Conservation (phyloP, 192 early-diverging fungal species). For the Backusella liffmaniae region DNA sequence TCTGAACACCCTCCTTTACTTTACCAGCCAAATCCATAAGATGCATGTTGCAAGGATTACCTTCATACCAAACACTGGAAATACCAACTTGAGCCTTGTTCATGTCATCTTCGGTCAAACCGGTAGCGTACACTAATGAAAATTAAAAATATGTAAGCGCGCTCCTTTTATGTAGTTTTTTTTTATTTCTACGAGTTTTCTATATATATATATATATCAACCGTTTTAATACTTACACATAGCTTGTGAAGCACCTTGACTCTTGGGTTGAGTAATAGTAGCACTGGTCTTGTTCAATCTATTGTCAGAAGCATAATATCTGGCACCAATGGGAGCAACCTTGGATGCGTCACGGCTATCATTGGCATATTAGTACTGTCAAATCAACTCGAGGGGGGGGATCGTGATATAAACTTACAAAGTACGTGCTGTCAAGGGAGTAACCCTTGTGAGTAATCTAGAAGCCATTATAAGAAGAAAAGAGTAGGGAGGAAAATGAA, state of each 20-base stretch:
- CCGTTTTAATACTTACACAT: conserved; percentile 68
- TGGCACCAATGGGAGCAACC: conserved; percentile 10
- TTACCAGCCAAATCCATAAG: conserved; percentile 80
- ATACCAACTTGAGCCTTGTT: conserved; percentile 94
- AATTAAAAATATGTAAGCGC: not conserved
- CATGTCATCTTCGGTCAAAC: conserved; percentile 81
- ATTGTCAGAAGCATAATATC: conserved; percentile 33
- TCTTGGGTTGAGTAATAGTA: conserved; percentile 90
- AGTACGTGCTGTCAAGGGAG: conserved; percentile 10
- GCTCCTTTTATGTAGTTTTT: not conserved
- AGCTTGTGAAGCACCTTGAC: conserved; percentile 95
- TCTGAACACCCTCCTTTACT: conserved; percentile 92
- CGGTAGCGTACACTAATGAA: conserved; percentile 85
- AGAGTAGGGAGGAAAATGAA: conserved; percentile 6
- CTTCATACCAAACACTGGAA: conserved; percentile 97
- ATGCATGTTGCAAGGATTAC: conserved; percentile 99
- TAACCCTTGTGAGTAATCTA: conserved; percentile 18
- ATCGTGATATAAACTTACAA: conserved; percentile 10
- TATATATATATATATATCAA: not conserved
- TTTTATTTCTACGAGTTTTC: not conserved
- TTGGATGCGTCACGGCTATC: conserved; percentile 3
- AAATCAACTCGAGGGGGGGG: not conserved
- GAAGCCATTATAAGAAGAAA: conserved; percentile 20
- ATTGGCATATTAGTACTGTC: not conserved
- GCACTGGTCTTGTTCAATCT: conserved; percentile 82